A percentile compares a stretch with the other conserved stretches of the same genome.
Evolutionary conservation across 805 yeast genomes (phyloP).

Genomic region (Lipomyces oligophaga): DNA sequence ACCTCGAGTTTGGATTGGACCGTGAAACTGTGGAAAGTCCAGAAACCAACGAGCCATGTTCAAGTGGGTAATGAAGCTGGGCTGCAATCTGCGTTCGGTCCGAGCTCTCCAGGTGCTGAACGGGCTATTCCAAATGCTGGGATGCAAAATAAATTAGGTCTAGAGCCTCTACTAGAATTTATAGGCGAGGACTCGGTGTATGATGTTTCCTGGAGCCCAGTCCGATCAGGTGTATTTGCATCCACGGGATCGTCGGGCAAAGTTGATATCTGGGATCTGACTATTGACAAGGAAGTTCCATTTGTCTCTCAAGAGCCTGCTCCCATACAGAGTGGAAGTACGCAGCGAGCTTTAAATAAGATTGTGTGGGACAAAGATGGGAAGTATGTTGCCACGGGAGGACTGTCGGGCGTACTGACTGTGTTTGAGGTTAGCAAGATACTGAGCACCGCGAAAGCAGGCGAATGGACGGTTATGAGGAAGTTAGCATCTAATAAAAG

Average conservation of each 20-base stretch:
- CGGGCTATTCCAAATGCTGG: no score
- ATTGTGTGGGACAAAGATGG: slow-evolving; percentile 36
- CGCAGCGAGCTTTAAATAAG: slow-evolving; percentile 33
- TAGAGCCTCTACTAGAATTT: slow-evolving; percentile 32
- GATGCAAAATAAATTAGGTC: no score
- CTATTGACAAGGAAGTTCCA: slow-evolving; percentile 35
- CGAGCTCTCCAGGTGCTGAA: no score
- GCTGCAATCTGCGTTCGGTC: no score
- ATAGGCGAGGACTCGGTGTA: slow-evolving; percentile 35
- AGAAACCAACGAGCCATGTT: slow-evolving; percentile 1
- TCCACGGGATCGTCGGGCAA: slow-evolving; percentile 37
- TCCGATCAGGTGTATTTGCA: slow-evolving; percentile 37
- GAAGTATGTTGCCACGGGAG: slow-evolving; percentile 36
- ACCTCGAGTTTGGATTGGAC: slow-evolving; percentile 41
- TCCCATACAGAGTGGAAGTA: not conserved
- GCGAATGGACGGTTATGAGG: slow-evolving; percentile 20
- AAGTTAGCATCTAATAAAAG: slow-evolving; percentile 4
- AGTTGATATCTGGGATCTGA: slow-evolving; percentile 42
- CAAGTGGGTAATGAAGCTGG: not conserved
- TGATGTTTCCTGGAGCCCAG: slow-evolving; percentile 42
- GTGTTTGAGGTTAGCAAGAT: slow-evolving; percentile 33
- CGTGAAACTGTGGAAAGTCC: slow-evolving; percentile 37
- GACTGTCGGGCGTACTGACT: slow-evolving; percentile 36
- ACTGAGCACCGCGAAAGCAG: slow-evolving; percentile 18
- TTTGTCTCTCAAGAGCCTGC: slow-evolving; percentile 27